Conservation (phyloP, 1,284 basidiomycete genomes). For the Ceratobasidium sp. region DNA sequence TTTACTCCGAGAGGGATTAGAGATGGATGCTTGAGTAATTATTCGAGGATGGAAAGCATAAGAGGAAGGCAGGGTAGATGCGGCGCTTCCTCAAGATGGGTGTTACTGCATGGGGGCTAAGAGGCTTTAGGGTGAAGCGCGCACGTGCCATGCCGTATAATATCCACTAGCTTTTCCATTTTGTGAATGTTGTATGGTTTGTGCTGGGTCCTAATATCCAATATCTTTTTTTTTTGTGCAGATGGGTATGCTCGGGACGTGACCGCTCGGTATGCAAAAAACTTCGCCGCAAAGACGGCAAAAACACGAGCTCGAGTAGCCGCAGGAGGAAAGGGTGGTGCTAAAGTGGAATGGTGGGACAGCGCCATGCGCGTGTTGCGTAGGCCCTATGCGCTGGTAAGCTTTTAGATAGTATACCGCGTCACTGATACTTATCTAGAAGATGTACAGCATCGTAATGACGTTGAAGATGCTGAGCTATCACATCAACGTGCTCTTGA, state of each 20-base stretch:
- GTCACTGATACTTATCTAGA: conserved; percentile 48
- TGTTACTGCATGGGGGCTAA: not conserved
- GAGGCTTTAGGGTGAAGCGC: not conserved
- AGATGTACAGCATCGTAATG: conserved; percentile 82
- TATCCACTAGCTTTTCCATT: not conserved
- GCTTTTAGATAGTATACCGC: conserved; percentile 52
- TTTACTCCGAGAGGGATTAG: conserved; percentile 25
- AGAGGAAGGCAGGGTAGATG: conserved; percentile 3
- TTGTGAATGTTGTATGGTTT: not conserved
- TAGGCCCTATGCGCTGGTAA: conserved; percentile 84
- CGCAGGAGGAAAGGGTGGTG: conserved; percentile 68
- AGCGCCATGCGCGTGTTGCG: conserved; percentile 72
- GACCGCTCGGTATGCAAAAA: conserved; percentile 74
- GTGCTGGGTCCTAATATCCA: not conserved
- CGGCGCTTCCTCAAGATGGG: conserved; percentile 1
- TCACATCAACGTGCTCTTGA: conserved; percentile 83
- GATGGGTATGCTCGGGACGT: conserved; percentile 69
- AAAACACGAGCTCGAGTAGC: conserved; percentile 76
- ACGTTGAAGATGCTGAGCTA: conserved; percentile 94
- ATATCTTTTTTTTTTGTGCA: conserved; percentile 60
- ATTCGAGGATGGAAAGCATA: conserved; percentile 63
- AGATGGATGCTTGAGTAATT: conserved; percentile 7
- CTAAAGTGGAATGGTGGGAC: conserved; percentile 88
- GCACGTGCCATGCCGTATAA: not conserved
- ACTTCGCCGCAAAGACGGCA: conserved; percentile 85